These are phyloP conservation scores for Thermoascus crustaceus DNA, from an alignment of 2,329 filamentous ascomycete genomes.

Conservation along the genomic window DNA sequence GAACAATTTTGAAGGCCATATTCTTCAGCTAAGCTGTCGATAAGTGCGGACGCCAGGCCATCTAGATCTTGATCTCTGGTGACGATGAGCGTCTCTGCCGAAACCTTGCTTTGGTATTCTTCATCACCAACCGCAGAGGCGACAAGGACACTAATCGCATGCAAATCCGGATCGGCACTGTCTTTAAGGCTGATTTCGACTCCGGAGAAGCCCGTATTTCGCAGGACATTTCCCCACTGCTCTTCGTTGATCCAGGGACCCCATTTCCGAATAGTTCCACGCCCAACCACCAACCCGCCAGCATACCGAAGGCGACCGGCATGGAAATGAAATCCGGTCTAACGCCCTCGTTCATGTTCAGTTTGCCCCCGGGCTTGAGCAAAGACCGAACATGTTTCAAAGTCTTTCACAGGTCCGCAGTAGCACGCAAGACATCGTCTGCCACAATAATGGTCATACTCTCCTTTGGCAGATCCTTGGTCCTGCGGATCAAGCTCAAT, in stretches of 20 bases:
- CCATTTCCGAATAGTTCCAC: conserved; percentile 7
- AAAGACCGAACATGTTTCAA: conserved; percentile 12
- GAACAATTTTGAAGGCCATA: too few species aligned
- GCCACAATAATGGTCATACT: conserved; percentile 12
- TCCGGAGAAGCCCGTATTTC: not conserved
- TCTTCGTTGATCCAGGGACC: conserved; percentile 9
- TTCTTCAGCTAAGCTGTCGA: too few species aligned
- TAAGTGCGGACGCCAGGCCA: too few species aligned
- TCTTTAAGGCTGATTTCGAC: not conserved
- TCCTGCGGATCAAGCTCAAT: conserved; percentile 10
- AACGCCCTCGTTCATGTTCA: conserved; percentile 13
- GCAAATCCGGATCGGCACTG: not conserved
- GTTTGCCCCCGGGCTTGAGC: conserved; percentile 9
- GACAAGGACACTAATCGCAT: not conserved
- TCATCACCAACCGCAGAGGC: not conserved
- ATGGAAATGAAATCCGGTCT: too few species aligned
- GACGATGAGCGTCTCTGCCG: too few species aligned
- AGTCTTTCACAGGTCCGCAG: conserved; percentile 15
- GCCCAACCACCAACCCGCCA: conserved; percentile 12
- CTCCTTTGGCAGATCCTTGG: conserved; percentile 14
- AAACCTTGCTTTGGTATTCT: too few species aligned
- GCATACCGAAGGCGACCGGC: conserved; percentile 6
- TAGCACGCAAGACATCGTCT: conserved; percentile 9
- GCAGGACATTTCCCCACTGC: not conserved
- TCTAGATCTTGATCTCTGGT: too few species aligned